Percentiles rank a stretch among this genome's conserved stretches.
Evolutionary conservation across 192 early-diverging fungal species (phyloP).

Genomic region (Umbelopsis isabellina): DNA sequence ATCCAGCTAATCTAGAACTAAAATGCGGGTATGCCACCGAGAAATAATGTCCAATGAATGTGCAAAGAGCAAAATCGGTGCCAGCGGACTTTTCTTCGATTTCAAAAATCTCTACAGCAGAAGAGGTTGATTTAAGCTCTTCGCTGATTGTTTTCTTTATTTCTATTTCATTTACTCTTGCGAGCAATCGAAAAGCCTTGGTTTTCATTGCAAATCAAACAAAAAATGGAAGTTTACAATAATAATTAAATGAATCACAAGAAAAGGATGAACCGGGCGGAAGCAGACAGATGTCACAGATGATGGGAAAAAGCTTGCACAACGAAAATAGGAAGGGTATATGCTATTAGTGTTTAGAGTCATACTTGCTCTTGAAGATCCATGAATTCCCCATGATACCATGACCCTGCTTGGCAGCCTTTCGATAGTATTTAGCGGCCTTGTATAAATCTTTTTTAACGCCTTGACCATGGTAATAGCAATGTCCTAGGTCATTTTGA

Average conservation of each 20-base stretch:
- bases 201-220: too few relatives aligned
- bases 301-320: background rate
- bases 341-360: slow-evolving; percentile 34
- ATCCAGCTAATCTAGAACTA: slow-evolving; percentile 11
- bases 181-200: too few relatives aligned
- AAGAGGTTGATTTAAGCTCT: background rate
- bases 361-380: slow-evolving; percentile 85
- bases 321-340: slow-evolving; percentile 12
- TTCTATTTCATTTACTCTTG: too few relatives aligned
- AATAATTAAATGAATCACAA: background rate
- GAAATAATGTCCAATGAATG: background rate
- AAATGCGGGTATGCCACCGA: slow-evolving; percentile 6
- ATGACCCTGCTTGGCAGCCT: slow-evolving; percentile 72
- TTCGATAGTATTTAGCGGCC: slow-evolving; percentile 79
- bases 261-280: background rate
- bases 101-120: background rate
- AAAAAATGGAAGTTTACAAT: too few relatives aligned
- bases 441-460: slow-evolving; percentile 72
- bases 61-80: too few relatives aligned
- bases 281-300: background rate
- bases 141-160: background rate
- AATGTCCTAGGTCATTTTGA: slow-evolving; percentile 71
- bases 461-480: slow-evolving; percentile 75
- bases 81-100: background rate
- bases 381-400: slow-evolving; percentile 81